phyloP scores from a whole-genome alignment of 352 stramenopile species.

The Achlya hypogyna region DNA sequence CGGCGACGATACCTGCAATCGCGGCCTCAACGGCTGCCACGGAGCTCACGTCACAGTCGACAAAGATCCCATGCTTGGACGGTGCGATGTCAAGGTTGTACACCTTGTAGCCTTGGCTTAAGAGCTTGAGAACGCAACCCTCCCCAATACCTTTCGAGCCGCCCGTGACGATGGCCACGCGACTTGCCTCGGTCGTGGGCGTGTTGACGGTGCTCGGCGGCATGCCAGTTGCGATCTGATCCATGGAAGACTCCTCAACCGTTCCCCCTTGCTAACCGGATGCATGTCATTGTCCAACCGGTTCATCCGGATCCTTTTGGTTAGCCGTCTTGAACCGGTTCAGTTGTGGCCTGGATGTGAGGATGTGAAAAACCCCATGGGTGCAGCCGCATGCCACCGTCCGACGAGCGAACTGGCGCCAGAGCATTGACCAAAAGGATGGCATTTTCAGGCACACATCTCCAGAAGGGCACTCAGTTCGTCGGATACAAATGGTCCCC shows the following conservation, averaged over 20 bases:
- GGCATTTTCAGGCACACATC: too few relatives aligned
- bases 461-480: too few relatives aligned
- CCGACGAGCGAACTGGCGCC: too few relatives aligned
- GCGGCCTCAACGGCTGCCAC: slow-evolving; percentile 12
- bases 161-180: slow-evolving; percentile 16
- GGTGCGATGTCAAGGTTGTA: slow-evolving; percentile 20
- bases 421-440: too few relatives aligned
- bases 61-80: slow-evolving; percentile 8
- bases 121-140: slow-evolving; percentile 15
- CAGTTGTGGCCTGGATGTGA: too few relatives aligned
- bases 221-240: background rate
- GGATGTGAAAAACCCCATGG: too few relatives aligned
- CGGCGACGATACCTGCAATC: slow-evolving; percentile 6
- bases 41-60: slow-evolving; percentile 9
- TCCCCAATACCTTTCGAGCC: slow-evolving; percentile 19
- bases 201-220: too few relatives aligned
- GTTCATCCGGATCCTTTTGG: background rate
- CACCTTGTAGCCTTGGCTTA: slow-evolving; percentile 15
- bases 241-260: background rate
- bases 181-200: background rate
- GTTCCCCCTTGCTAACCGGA: background rate
- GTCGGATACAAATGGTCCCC: too few relatives aligned
- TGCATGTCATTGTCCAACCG: background rate
- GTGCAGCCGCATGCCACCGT: too few relatives aligned
- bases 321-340: too few relatives aligned